phyloP scores from a whole-genome alignment of 2,329 filamentous ascomycete species.

The Dothideomycetes sp. region DNA sequence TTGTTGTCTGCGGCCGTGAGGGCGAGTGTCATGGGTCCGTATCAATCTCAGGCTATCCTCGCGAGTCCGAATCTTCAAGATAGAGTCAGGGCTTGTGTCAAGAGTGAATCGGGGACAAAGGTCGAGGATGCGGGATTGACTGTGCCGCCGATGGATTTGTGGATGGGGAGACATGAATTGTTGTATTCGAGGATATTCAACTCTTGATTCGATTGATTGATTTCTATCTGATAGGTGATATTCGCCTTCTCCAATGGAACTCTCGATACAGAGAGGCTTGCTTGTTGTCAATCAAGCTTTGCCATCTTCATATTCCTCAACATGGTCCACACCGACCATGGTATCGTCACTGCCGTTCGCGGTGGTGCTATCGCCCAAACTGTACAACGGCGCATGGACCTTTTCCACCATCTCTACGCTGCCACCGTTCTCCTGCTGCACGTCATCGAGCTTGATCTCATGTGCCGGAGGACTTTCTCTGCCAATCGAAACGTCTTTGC shows the following conservation, averaged over 20 bases:
- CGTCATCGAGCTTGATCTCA: conserved; percentile 14
- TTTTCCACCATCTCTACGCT: conserved; percentile 23
- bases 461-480: conserved; percentile 14
- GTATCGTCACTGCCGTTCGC: conserved; percentile 4
- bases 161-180: conserved; percentile 74
- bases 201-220: conserved; percentile 41
- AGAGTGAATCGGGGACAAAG: conserved; percentile 48
- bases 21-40: conserved; percentile 70
- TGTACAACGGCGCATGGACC: not conserved
- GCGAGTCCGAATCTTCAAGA: conserved; percentile 51
- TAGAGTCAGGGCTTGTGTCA: conserved; percentile 50
- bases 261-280: too few species aligned
- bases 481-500: conserved; percentile 2
- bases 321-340: conserved; percentile 2
- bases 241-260: not conserved
- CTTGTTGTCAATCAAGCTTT: too few species aligned
- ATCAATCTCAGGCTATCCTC: conserved; percentile 66
- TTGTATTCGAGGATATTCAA: conserved; percentile 83
- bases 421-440: not conserved
- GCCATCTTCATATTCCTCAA: not conserved
- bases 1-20: conserved; percentile 68
- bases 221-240: not conserved
- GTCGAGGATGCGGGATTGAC: conserved; percentile 64
- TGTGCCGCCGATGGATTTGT: conserved; percentile 70
- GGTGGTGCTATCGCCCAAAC: not conserved